These are phyloP conservation scores for Fusarium azukiicola DNA, from an alignment of 2,329 filamentous ascomycete genomes.

Conservation along the genomic window DNA sequence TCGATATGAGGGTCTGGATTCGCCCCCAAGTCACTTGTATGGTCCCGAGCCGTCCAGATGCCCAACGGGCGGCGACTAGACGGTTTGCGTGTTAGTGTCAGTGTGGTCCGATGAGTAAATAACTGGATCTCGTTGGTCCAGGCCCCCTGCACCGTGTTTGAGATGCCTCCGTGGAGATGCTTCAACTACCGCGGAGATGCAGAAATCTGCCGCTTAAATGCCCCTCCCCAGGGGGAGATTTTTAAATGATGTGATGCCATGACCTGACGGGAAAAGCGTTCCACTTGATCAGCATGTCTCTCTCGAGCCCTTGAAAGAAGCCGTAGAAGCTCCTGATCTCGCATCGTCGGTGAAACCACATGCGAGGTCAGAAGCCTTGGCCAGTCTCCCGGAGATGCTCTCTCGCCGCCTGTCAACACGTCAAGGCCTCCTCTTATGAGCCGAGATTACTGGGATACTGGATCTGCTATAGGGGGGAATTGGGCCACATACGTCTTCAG, in stretches of 20 bases:
- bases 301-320: neutral
- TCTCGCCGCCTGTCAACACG: neutral
- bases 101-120: constrained; percentile 8
- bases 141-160: neutral
- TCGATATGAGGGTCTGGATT: constrained; percentile 14
- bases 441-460: neutral
- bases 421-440: neutral
- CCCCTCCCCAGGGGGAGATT: neutral
- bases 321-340: constrained; percentile 14
- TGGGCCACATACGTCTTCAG: neutral
- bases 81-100: neutral
- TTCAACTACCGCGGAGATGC: constrained; percentile 40
- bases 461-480: neutral
- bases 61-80: constrained; percentile 1
- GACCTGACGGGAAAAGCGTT: constrained; percentile 26
- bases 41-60: neutral
- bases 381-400: neutral
- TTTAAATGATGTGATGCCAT: constrained; percentile 38
- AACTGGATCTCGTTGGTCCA: neutral
- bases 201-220: neutral
- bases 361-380: neutral
- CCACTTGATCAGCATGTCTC: constrained; percentile 20
- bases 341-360: constrained; percentile 22
- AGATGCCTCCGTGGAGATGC: constrained; percentile 25
- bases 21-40: neutral